phyloP scores from a whole-genome alignment of 345 rosid species.

The Eucalyptus tenuipes region DNA sequence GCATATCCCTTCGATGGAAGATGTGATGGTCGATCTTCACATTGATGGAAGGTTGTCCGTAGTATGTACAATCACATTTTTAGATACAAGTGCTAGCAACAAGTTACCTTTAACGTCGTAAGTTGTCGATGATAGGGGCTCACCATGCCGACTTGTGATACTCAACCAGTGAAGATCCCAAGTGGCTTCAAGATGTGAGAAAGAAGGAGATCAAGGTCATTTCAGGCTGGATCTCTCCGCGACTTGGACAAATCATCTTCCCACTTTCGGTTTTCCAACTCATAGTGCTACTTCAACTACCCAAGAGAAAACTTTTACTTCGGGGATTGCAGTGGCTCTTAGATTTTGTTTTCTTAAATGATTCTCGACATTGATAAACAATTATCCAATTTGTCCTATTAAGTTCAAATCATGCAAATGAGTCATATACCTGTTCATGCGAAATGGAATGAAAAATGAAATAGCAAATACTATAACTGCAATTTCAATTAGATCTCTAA shows the following conservation, averaged over 20 bases:
- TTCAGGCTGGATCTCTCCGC: conserved; percentile 21
- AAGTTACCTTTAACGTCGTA: background rate
- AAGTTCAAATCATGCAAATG: background rate
- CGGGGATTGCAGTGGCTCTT: background rate
- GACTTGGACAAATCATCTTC: conserved; percentile 8
- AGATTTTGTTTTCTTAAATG: background rate
- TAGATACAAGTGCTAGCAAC: no score
- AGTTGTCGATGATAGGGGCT: conserved; percentile 16
- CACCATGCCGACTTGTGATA: conserved; percentile 58
- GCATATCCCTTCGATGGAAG: background rate
- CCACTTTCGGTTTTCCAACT: background rate
- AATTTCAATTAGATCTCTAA: background rate
- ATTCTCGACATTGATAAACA: background rate
- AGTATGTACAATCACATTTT: background rate
- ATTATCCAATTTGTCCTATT: background rate
- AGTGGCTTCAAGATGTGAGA: conserved; percentile 40
- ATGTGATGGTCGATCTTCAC: background rate
- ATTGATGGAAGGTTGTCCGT: background rate
- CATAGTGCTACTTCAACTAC: background rate
- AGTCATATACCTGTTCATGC: background rate
- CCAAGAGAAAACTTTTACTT: background rate
- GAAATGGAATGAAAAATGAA: background rate
- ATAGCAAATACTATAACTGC: background rate
- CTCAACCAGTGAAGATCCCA: conserved; percentile 32
- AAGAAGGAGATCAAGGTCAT: conserved; percentile 21